These are phyloP conservation scores for Aristolochia fimbriata DNA, from an alignment of 164 flowering plant genomes.

Conservation along the genomic window DNA sequence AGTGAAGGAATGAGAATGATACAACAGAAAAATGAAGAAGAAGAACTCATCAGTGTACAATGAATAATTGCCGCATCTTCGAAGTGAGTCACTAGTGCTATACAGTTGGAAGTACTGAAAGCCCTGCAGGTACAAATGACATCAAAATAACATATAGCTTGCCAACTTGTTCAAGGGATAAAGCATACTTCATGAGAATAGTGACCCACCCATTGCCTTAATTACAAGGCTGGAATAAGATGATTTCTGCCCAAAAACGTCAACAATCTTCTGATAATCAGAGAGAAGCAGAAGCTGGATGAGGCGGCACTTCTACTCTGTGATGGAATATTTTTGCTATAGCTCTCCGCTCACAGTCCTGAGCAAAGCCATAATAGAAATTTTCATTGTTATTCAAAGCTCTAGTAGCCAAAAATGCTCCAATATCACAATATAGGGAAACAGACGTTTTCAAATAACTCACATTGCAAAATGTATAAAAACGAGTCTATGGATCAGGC, in stretches of 20 bases:
- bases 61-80: too few species aligned
- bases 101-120: too few species aligned
- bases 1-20: too few species aligned
- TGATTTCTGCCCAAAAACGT: background rate
- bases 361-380: conserved; percentile 2
- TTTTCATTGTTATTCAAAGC: background rate
- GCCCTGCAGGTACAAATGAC: too few species aligned
- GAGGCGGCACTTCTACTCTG: conserved; percentile 25
- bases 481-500: background rate
- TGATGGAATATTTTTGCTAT: conserved; percentile 66
- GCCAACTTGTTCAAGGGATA: too few species aligned
- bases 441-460: too few species aligned
- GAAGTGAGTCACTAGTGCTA: too few species aligned
- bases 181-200: background rate
- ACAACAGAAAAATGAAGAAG: too few species aligned
- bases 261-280: background rate
- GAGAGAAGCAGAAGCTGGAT: conserved; percentile 2
- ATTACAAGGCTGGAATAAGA: too few species aligned
- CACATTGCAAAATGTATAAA: background rate
- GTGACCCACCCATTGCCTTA: background rate
- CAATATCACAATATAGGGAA: too few species aligned
- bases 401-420: background rate
- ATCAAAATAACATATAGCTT: too few species aligned
- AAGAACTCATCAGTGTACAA: too few species aligned
- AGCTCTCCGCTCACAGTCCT: conserved; percentile 97